Percentiles rank a stretch among this genome's conserved stretches.
Evolutionary conservation across 306 rosid species (phyloP).

Genomic region (Pachyrhizus erosus): DNA sequence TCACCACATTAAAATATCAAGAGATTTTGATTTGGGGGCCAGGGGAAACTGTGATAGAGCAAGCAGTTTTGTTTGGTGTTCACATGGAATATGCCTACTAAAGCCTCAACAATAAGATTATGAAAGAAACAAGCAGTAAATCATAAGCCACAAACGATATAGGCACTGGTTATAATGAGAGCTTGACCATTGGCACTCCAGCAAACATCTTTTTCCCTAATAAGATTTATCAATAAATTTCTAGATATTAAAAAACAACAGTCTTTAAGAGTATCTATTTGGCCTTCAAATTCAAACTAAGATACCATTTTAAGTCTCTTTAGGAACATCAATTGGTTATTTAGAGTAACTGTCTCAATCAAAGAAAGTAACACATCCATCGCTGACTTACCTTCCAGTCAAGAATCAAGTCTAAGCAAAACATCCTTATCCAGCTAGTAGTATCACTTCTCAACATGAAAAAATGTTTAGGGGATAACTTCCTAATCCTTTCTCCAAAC

Average conservation of each 20-base stretch:
- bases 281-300: not conserved
- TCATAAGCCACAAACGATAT: not conserved
- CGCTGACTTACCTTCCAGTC: not conserved
- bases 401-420: not conserved
- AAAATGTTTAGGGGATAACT: not conserved
- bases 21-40: not conserved
- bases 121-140: not conserved
- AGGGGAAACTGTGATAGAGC: not conserved
- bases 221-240: not conserved
- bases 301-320: not conserved
- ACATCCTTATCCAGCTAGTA: not conserved
- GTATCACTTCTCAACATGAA: not conserved
- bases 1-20: constrained; percentile 5
- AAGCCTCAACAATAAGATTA: not conserved
- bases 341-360: not conserved
- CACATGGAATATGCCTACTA: not conserved
- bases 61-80: not conserved
- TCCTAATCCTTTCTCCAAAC: not conserved
- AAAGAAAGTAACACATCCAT: not conserved
- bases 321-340: not conserved
- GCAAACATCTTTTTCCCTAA: not conserved
- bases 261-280: not conserved
- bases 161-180: not conserved
- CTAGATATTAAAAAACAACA: not conserved
- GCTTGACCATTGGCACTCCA: not conserved